phyloP scores from a whole-genome alignment of 129 eudicot species.

The Apium graveolens region DNA sequence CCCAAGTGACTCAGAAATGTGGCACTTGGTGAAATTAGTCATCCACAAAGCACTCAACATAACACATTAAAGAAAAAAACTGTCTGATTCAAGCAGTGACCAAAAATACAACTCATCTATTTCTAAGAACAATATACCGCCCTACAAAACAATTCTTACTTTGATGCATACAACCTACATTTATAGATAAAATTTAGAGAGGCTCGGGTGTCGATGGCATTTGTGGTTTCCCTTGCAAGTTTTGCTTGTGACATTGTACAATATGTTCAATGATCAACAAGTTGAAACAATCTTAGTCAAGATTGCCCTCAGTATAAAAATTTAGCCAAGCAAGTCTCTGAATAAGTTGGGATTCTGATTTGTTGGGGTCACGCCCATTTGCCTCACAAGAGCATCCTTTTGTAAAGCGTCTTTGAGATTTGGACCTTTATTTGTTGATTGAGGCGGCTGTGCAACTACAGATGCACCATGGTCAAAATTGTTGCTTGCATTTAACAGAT shows the following conservation, averaged over 20 bases:
- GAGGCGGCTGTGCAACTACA: slow-evolving; percentile 18
- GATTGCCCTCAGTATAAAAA: background rate
- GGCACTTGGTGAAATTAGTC: background rate
- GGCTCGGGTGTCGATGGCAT: background rate
- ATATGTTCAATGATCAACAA: background rate
- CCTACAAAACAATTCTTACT: background rate
- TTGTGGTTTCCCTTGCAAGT: background rate
- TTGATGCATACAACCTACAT: slow-evolving; percentile 4
- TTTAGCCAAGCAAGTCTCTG: slow-evolving; percentile 78
- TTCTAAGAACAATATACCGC: background rate
- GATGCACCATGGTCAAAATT: slow-evolving; percentile 27
- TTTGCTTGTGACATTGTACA: background rate
- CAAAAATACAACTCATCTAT: background rate
- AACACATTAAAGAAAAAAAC: background rate
- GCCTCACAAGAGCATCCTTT: slow-evolving; percentile 84
- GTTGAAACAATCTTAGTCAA: slow-evolving; percentile 4
- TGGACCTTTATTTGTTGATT: slow-evolving; percentile 68
- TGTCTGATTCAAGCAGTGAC: background rate
- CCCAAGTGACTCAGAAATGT: background rate
- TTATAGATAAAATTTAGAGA: background rate
- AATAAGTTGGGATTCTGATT: slow-evolving; percentile 89
- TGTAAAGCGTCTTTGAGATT: slow-evolving; percentile 64
- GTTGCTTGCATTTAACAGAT: slow-evolving; percentile 19
- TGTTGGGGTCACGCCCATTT: slow-evolving; percentile 84
- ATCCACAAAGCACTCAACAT: background rate